Evolutionary conservation across 495 filamentous ascomycete genomes (phyloP).

Genomic region (Neurospora cerealis): DNA sequence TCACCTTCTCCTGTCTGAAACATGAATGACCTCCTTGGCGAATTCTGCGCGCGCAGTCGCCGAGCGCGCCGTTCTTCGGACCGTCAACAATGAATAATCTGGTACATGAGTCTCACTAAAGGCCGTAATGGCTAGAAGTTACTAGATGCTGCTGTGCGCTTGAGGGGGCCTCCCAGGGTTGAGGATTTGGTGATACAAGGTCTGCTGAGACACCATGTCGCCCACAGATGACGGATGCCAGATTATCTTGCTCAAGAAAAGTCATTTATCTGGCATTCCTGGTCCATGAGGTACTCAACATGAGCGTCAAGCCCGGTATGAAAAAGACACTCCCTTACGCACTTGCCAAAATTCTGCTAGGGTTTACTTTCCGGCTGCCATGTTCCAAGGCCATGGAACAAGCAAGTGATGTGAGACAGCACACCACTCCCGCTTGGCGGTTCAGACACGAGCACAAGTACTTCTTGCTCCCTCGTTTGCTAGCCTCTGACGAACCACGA

Average conservation of each 20-base stretch:
- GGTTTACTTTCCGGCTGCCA: neutral
- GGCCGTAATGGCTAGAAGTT: neutral
- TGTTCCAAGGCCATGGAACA: neutral
- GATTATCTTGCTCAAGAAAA: slow-evolving; percentile 4
- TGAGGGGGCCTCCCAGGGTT: neutral
- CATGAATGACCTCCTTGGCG: neutral
- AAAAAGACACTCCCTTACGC: neutral
- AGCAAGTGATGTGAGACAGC: neutral
- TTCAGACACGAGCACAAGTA: slow-evolving; percentile 5
- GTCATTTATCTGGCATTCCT: slow-evolving; percentile 7
- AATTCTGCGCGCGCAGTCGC: neutral
- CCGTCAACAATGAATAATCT: neutral
- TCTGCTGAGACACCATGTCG: slow-evolving; percentile 17
- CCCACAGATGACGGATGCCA: slow-evolving; percentile 5
- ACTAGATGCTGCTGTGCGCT: neutral
- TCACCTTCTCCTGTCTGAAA: neutral
- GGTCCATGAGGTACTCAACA: neutral
- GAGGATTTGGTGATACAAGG: slow-evolving; percentile 7
- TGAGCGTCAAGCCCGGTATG: neutral
- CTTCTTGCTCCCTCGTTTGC: neutral
- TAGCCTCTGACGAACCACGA: neutral
- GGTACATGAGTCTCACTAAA: neutral
- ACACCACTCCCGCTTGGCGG: neutral
- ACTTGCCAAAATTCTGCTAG: neutral
- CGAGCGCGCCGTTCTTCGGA: neutral